Evolutionary conservation across 164 flowering plant genomes (phyloP).

Genomic region (Vitis labrusca): DNA sequence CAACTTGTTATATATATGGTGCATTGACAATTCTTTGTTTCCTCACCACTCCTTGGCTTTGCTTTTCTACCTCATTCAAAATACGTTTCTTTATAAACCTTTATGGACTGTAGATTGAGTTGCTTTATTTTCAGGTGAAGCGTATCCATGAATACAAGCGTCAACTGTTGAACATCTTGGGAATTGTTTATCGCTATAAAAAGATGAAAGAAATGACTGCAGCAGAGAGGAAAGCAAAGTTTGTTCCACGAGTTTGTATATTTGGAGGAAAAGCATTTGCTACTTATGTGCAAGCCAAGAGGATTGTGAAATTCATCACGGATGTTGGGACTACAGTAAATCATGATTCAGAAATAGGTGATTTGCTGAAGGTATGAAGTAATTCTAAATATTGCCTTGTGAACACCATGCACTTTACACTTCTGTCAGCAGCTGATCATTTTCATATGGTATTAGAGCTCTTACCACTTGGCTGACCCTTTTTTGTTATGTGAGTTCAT

Average conservation of each 20-base stretch:
- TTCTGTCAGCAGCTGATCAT: neutral
- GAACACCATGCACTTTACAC: neutral
- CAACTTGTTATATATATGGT: neutral
- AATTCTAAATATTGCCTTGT: neutral
- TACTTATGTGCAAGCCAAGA: constrained; percentile 71
- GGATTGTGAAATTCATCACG: constrained; percentile 8
- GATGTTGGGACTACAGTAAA: constrained; percentile 8
- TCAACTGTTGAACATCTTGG: constrained; percentile 84
- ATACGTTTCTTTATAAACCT: neutral
- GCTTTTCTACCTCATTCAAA: neutral
- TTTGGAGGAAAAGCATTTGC: constrained; percentile 99
- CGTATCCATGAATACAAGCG: constrained; percentile 97
- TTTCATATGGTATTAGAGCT: too few relatives aligned
- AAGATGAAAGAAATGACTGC: constrained; percentile 93
- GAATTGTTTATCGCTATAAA: constrained; percentile 90
- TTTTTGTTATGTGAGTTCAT: neutral
- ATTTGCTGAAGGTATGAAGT: constrained; percentile 19
- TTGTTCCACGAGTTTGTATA: constrained; percentile 90
- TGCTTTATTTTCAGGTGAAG: constrained; percentile 60
- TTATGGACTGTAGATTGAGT: neutral
- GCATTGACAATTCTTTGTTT: neutral
- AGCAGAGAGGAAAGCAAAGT: constrained; percentile 60
- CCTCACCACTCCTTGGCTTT: neutral
- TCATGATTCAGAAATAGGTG: constrained; percentile 8
- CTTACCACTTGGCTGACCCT: neutral